These are phyloP conservation scores for Lentinula detonsa DNA, from an alignment of 768 basidiomycete genomes.

Conservation along the genomic window DNA sequence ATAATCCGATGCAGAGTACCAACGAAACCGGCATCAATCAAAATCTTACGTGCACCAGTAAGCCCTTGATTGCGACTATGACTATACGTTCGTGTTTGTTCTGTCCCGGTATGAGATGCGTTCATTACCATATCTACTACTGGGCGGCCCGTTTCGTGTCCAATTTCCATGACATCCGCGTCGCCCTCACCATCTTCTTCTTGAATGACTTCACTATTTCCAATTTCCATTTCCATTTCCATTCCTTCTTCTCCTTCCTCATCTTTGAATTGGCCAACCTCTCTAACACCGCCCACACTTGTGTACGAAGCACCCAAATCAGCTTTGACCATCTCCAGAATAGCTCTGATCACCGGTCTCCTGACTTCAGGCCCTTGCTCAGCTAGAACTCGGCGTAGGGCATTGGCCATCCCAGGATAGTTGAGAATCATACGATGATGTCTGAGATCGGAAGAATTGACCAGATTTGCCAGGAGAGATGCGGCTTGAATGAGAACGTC, in stretches of 20 bases:
- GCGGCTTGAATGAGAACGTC: constrained; percentile 35
- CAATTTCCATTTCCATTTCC: not conserved
- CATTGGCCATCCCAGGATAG: constrained; percentile 43
- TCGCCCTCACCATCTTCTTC: constrained; percentile 22
- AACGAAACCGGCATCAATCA: constrained; percentile 31
- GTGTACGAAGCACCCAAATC: constrained; percentile 1
- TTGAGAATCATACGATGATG: constrained; percentile 49
- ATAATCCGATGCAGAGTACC: constrained; percentile 22
- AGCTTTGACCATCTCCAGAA: constrained; percentile 44
- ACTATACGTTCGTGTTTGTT: too few species aligned
- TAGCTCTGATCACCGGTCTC: constrained; percentile 53
- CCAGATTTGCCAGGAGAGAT: constrained; percentile 60
- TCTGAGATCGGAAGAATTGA: constrained; percentile 43
- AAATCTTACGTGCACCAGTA: not conserved
- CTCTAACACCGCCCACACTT: constrained; percentile 24
- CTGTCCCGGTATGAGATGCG: not conserved
- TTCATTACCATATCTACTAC: not conserved
- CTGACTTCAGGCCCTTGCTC: constrained; percentile 54
- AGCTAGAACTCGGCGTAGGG: constrained; percentile 53
- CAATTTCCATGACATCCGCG: not conserved
- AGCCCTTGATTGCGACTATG: not conserved
- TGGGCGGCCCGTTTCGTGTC: not conserved
- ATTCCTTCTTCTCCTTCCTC: not conserved
- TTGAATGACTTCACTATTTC: not conserved
- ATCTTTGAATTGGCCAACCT: constrained; percentile 18